Percentiles rank a stretch among this genome's conserved stretches.
Conservation (phyloP, 164 flowering plant species). For the Tinospora cordifolia region DNA sequence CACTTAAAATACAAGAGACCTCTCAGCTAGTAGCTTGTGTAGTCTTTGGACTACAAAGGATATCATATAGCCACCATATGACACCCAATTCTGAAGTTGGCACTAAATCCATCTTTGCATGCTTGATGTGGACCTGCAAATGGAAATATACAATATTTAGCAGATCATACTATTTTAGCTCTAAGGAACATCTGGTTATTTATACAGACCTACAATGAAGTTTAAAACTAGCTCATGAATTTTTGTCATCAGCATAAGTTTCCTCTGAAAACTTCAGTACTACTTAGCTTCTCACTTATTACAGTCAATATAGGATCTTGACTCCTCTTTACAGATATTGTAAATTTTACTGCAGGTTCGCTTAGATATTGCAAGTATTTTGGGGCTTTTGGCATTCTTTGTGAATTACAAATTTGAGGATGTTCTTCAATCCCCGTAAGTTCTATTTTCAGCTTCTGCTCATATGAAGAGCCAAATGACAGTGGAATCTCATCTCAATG, state of each 20-base stretch:
- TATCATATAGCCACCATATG: too few species aligned
- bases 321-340: conserved; percentile 4
- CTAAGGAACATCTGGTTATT: too few species aligned
- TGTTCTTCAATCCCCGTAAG: conserved; percentile 81
- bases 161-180: too few species aligned
- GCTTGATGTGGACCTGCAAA: too few species aligned
- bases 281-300: background rate
- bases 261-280: background rate
- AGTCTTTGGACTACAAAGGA: too few species aligned
- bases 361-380: conserved; percentile 69
- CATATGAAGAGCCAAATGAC: background rate
- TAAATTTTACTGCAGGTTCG: conserved; percentile 54
- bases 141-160: too few species aligned
- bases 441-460: conserved; percentile 5
- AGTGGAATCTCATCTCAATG: background rate
- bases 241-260: background rate
- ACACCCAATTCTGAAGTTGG: too few species aligned
- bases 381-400: conserved; percentile 83
- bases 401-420: conserved; percentile 89
- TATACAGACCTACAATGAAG: too few species aligned
- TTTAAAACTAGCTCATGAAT: background rate
- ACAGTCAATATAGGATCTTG: background rate
- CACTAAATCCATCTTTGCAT: too few species aligned
- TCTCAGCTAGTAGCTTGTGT: too few species aligned
- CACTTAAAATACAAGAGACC: too few species aligned